Percentiles rank a stretch among this genome's conserved stretches.
Evolutionary conservation across 169 alveolate species (phyloP).

Genomic region (Besnoitia besnoiti): DNA sequence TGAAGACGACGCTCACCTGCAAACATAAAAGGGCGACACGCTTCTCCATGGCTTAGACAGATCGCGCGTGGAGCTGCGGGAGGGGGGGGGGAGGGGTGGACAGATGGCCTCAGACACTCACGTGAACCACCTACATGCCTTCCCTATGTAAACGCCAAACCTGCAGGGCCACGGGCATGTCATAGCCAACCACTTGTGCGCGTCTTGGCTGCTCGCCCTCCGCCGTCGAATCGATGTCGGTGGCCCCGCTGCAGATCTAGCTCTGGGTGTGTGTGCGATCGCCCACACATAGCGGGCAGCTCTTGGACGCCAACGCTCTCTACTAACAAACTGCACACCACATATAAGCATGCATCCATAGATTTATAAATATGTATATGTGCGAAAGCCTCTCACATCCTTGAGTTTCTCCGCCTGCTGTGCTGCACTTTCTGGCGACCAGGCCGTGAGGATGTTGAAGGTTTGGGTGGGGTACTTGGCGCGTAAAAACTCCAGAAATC

Average conservation of each 20-base stretch:
- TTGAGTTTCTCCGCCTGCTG: neutral
- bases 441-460: neutral
- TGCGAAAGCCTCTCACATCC: neutral
- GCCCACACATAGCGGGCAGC: too few relatives aligned
- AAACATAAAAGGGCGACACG: neutral
- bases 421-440: neutral
- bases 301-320: too few relatives aligned
- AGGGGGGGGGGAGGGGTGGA: neutral
- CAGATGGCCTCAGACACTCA: too few relatives aligned
- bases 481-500: neutral
- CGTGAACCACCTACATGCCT: too few relatives aligned
- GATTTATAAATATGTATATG: neutral
- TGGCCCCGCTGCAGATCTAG: too few relatives aligned
- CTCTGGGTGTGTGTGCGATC: too few relatives aligned
- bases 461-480: neutral
- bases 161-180: too few relatives aligned
- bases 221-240: too few relatives aligned
- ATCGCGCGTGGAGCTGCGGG: neutral
- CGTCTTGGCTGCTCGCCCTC: too few relatives aligned
- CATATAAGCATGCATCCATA: neutral
- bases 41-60: neutral
- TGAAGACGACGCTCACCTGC: neutral
- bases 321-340: too few relatives aligned
- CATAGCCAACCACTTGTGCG: too few relatives aligned
- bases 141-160: too few relatives aligned